A percentile compares a stretch with the other conserved stretches of the same genome.
Evolutionary conservation across 2,329 filamentous ascomycete genomes (phyloP).

Genomic region (Nemania bipapillata): DNA sequence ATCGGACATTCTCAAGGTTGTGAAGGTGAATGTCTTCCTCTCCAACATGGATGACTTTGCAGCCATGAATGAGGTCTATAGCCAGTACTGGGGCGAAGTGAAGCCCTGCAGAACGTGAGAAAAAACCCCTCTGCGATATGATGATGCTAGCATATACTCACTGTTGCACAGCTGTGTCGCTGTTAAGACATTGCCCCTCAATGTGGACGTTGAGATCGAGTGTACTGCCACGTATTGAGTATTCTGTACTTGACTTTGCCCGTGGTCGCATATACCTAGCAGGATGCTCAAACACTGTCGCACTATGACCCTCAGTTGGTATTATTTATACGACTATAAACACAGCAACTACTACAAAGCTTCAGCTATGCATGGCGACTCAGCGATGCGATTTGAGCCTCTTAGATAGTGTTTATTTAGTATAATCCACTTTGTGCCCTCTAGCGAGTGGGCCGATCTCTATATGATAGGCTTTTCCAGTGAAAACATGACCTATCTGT

Average conservation of each 20-base stretch:
- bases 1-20: constrained; percentile 70
- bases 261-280: neutral
- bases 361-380: too few species aligned
- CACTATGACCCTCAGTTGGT: too few species aligned
- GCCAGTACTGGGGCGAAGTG: constrained; percentile 71
- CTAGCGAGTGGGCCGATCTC: too few species aligned
- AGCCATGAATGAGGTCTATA: constrained; percentile 79
- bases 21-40: constrained; percentile 79
- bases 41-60: constrained; percentile 78
- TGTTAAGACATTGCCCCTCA: constrained; percentile 87
- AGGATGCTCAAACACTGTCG: too few species aligned
- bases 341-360: neutral
- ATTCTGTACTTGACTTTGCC: constrained; percentile 5
- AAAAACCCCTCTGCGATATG: constrained; percentile 28
- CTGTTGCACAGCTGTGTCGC: constrained; percentile 76
- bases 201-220: constrained; percentile 90
- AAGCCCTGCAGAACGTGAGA: constrained; percentile 60
- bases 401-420: too few species aligned
- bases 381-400: too few species aligned
- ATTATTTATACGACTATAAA: neutral
- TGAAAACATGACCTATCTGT: too few species aligned
- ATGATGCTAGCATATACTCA: constrained; percentile 14
- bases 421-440: too few species aligned
- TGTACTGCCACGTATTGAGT: constrained; percentile 69
- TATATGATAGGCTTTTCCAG: too few species aligned